Percentiles rank a stretch among this genome's conserved stretches.
phyloP scores from a whole-genome alignment of 495 filamentous ascomycete genomes.

The Penicillium nucicola region DNA sequence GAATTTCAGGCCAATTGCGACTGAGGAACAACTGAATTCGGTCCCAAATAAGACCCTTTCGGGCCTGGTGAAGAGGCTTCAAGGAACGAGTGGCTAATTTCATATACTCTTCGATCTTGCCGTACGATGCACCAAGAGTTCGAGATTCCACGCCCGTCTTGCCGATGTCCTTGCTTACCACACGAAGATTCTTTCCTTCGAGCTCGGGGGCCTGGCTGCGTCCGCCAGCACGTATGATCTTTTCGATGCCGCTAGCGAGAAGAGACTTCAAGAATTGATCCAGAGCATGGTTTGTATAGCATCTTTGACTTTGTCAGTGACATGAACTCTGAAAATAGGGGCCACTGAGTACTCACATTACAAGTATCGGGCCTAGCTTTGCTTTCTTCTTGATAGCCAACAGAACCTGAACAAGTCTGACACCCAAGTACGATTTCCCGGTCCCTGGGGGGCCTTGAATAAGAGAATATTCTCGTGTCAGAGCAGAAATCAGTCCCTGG shows the following conservation, averaged over 20 bases:
- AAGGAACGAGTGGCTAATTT: background rate
- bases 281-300: constrained; percentile 15
- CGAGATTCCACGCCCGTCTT: constrained; percentile 15
- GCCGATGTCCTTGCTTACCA: background rate
- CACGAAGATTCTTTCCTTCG: constrained; percentile 16
- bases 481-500: constrained; percentile 6
- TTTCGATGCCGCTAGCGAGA: constrained; percentile 3
- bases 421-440: constrained; percentile 7
- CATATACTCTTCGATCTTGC: background rate
- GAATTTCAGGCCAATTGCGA: constrained; percentile 2
- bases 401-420: constrained; percentile 8
- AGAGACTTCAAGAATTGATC: constrained; percentile 14
- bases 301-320: constrained; percentile 1
- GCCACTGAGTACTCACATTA: background rate
- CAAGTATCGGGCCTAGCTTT: constrained; percentile 1
- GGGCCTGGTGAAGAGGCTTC: constrained; percentile 7
- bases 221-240: constrained; percentile 13
- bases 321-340: background rate
- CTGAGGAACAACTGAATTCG: background rate
- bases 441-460: constrained; percentile 15
- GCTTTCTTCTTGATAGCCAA: constrained; percentile 4
- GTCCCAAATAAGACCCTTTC: constrained; percentile 4
- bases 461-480: constrained; percentile 10
- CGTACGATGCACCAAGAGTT: background rate
- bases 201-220: constrained; percentile 8